Conservation (phyloP, 169 alveolate species). For the Plasmodium blacklocki region DNA sequence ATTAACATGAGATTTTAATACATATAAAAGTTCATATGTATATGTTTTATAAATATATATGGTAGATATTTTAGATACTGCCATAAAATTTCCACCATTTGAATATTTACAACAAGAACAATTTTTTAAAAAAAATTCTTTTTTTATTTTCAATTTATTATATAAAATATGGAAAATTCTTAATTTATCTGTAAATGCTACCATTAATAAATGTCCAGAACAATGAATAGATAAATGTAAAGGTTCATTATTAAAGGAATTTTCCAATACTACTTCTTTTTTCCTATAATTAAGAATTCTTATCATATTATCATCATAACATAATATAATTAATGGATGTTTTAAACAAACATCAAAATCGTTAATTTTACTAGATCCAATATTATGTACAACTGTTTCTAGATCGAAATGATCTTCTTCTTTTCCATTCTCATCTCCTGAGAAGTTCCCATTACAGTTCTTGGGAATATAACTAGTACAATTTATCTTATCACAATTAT, state of each 20-base stretch:
- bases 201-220: slow-evolving; percentile 54
- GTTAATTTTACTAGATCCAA: slow-evolving; percentile 51
- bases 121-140: slow-evolving; percentile 70
- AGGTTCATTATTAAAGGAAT: slow-evolving; percentile 73
- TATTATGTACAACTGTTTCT: slow-evolving; percentile 34
- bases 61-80: slow-evolving; percentile 63
- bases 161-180: slow-evolving; percentile 66
- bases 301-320: slow-evolving; percentile 61
- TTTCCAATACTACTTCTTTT: slow-evolving; percentile 39
- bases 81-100: slow-evolving; percentile 74
- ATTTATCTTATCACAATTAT: neutral
- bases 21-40: slow-evolving; percentile 53
- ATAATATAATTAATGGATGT: slow-evolving; percentile 39
- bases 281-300: slow-evolving; percentile 57
- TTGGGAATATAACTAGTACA: no score
- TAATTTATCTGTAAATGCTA: slow-evolving; percentile 59
- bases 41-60: slow-evolving; percentile 67
- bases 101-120: slow-evolving; percentile 73
- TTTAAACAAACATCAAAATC: slow-evolving; percentile 65
- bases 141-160: slow-evolving; percentile 67
- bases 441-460: neutral
- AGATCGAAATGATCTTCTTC: slow-evolving; percentile 10
- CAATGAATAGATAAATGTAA: slow-evolving; percentile 55
- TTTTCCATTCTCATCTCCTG: slow-evolving; percentile 1
- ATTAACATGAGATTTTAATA: slow-evolving; percentile 63